These are phyloP conservation scores for Mrakia hoshinonis DNA, from an alignment of 768 basidiomycete species.

Conservation along the genomic window DNA sequence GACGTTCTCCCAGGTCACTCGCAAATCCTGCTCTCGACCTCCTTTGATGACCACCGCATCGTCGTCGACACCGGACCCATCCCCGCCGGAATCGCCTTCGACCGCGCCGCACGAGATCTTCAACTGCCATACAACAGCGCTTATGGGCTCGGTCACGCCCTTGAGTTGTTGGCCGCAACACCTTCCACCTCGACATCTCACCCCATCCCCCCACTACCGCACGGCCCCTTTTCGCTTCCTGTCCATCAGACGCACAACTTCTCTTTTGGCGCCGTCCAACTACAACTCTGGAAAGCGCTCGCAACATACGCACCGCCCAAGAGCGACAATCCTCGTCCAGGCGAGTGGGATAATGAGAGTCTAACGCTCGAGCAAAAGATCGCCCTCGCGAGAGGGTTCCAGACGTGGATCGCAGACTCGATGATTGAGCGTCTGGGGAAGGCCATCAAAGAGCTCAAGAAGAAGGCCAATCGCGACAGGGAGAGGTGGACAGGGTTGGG, in stretches of 20 bases:
- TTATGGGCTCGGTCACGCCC: slow-evolving; percentile 65
- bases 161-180: slow-evolving; percentile 55
- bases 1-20: slow-evolving; percentile 53
- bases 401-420: slow-evolving; percentile 60
- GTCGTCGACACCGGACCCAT: slow-evolving; percentile 68
- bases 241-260: neutral
- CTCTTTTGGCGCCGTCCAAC: neutral
- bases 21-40: slow-evolving; percentile 65
- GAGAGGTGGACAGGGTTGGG: slow-evolving; percentile 42
- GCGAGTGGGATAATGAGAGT: neutral
- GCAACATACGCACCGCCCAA: neutral
- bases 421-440: slow-evolving; percentile 64
- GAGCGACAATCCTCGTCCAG: neutral
- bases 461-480: slow-evolving; percentile 30
- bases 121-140: neutral
- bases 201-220: slow-evolving; percentile 1
- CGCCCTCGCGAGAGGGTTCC: slow-evolving; percentile 61
- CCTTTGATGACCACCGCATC: slow-evolving; percentile 53
- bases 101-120: slow-evolving; percentile 4
- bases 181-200: neutral
- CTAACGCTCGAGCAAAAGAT: neutral
- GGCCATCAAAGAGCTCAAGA: slow-evolving; percentile 47
- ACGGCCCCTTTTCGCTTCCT: neutral
- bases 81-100: slow-evolving; percentile 48
- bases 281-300: neutral